Conservation (phyloP, 2,329 filamentous ascomycete genomes). For the Sclerotinia subarctica region DNA sequence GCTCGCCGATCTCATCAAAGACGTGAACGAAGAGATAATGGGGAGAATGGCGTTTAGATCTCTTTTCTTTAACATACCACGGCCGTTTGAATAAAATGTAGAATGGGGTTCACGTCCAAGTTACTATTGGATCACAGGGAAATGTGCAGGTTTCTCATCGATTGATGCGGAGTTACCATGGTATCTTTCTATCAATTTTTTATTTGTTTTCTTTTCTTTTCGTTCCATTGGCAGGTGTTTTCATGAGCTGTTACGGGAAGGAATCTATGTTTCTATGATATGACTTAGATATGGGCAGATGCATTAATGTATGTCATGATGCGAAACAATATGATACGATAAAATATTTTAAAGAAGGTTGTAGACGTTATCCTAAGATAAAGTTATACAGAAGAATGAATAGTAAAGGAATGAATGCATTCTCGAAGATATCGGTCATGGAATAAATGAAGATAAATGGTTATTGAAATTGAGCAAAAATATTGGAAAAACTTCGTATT, state of each 20-base stretch:
- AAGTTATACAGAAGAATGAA: not conserved
- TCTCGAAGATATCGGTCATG: not conserved
- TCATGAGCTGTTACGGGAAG: not conserved
- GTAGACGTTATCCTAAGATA: not conserved
- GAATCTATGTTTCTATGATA: not conserved
- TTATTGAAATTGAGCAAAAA: not conserved
- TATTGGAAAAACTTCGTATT: not conserved
- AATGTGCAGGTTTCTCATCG: not conserved
- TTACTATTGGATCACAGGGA: not conserved
- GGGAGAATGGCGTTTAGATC: conserved; percentile 12
- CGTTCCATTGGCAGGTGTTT: no score
- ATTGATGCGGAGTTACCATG: not conserved
- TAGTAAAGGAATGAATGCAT: not conserved
- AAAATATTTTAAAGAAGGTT: not conserved
- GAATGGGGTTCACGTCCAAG: not conserved
- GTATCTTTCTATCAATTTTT: not conserved
- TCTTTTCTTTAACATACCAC: not conserved
- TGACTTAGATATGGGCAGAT: not conserved
- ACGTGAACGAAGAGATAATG: conserved; percentile 17
- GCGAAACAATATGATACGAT: not conserved
- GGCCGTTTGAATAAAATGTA: not conserved
- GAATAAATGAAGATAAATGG: not conserved
- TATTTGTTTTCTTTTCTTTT: not conserved
- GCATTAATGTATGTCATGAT: not conserved
- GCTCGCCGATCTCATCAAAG: conserved; percentile 12